Evolutionary conservation across 208 protist species (phyloP).

Genomic region (Leishmania tarentolae): DNA sequence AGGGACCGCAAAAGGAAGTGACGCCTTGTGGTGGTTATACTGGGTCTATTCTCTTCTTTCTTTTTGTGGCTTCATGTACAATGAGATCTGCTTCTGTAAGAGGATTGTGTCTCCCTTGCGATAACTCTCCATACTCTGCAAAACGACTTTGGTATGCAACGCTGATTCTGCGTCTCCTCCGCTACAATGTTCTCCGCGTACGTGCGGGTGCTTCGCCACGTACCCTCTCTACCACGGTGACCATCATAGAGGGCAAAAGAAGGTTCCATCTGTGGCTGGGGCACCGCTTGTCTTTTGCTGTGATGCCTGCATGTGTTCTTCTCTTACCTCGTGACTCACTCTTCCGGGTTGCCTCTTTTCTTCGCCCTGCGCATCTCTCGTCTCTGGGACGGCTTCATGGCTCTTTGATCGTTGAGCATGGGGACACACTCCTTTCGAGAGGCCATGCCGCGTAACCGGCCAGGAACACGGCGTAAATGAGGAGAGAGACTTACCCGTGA

Average conservation of each 20-base stretch:
- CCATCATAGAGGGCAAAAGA: no score
- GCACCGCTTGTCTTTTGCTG: background rate
- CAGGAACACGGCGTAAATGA: background rate
- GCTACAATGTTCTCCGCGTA: background rate
- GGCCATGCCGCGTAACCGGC: background rate
- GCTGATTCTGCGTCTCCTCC: background rate
- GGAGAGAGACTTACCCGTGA: background rate
- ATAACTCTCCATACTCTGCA: background rate
- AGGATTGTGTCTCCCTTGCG: background rate
- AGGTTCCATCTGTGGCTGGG: no score
- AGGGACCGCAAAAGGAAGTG: background rate
- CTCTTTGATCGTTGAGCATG: background rate
- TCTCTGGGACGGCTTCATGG: background rate
- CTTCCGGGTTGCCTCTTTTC: background rate
- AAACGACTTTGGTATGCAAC: background rate
- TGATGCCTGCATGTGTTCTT: background rate
- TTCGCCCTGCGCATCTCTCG: background rate
- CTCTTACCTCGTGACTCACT: background rate
- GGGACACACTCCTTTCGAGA: background rate
- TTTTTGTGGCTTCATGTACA: background rate
- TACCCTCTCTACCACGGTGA: no score
- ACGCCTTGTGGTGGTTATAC: background rate
- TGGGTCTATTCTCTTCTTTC: background rate
- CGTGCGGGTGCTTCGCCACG: background rate
- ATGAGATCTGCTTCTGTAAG: background rate